These are phyloP conservation scores for Calendula officinalis DNA, from an alignment of 129 eudicot genomes.

Conservation along the genomic window DNA sequence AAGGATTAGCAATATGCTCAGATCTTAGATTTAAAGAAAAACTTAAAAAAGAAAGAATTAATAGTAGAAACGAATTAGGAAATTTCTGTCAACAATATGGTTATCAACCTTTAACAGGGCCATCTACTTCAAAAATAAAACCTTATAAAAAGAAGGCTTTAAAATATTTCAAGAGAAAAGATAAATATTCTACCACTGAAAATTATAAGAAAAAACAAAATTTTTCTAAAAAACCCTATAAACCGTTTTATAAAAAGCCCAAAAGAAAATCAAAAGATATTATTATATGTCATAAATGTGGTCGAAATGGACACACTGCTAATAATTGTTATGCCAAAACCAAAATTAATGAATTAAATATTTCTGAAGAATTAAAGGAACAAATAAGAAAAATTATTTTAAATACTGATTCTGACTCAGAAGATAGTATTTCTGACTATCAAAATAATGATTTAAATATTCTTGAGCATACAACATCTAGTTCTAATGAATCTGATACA, in stretches of 20 bases:
- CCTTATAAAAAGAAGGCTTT: background rate
- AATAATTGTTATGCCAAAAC: background rate
- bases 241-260: too few relatives aligned
- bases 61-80: background rate
- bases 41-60: background rate
- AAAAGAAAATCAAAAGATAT: background rate
- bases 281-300: background rate
- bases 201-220: background rate
- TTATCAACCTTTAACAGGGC: background rate
- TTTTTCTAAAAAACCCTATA: background rate
- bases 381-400: background rate
- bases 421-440: background rate
- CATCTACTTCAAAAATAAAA: background rate
- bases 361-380: background rate
- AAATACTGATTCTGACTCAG: background rate
- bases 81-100: constrained; percentile 1
- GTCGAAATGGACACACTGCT: background rate
- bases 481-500: too few relatives aligned
- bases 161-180: too few relatives aligned
- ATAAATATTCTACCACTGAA: too few relatives aligned
- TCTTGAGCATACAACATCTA: background rate
- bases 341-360: background rate
- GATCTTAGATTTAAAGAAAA: background rate
- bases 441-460: background rate
- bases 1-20: too few relatives aligned